Evolutionary conservation across 768 basidiomycete species (phyloP).

Genomic region (Kwoniella sp.): DNA sequence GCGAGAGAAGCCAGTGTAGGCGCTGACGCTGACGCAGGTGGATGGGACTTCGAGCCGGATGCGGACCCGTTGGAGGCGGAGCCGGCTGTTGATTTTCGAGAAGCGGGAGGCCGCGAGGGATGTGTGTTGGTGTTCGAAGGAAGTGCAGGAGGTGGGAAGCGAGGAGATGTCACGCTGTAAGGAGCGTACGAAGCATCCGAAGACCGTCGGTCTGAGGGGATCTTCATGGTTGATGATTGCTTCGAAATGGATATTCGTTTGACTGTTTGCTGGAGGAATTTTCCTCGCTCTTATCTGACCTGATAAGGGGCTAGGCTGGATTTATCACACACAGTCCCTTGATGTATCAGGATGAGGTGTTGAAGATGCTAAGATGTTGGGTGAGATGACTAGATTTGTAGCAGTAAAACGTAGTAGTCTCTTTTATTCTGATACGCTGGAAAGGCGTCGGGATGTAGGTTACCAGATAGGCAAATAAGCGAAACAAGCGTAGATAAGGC

Average conservation of each 20-base stretch:
- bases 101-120: not conserved
- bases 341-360: too few relatives aligned
- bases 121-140: not conserved
- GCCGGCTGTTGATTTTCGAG: not conserved
- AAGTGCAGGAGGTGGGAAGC: not conserved
- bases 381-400: too few relatives aligned
- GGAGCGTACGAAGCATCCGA: conserved; percentile 24
- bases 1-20: not conserved
- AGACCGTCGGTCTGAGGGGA: conserved; percentile 14
- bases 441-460: not conserved
- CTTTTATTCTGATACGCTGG: not conserved
- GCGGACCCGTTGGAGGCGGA: not conserved
- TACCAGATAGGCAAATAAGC: conserved; percentile 1
- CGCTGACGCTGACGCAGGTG: not conserved
- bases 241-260: too few relatives aligned
- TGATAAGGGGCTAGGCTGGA: too few relatives aligned
- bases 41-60: not conserved
- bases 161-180: conserved; percentile 18
- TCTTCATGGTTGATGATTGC: conserved; percentile 8
- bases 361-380: too few relatives aligned
- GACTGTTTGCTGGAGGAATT: too few relatives aligned
- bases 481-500: not conserved
- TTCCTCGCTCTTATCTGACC: too few relatives aligned
- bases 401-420: too few relatives aligned
- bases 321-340: too few relatives aligned